Evolutionary conservation across 2,329 filamentous ascomycete species (phyloP).

Genomic region (Pseudocercospora macadamiae): DNA sequence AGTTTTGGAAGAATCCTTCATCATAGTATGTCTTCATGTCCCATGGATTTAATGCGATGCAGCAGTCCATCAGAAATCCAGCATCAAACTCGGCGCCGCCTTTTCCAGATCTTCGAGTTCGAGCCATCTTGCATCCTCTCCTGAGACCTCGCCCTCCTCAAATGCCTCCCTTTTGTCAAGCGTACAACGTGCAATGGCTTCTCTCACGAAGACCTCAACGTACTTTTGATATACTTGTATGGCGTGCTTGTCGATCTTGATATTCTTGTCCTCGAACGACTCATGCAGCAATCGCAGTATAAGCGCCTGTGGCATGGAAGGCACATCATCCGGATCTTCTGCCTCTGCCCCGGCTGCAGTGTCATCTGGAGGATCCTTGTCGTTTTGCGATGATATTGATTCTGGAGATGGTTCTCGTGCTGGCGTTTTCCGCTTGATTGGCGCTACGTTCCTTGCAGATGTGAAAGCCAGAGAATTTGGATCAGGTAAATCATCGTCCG

Average conservation of each 20-base stretch:
- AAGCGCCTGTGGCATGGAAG: slow-evolving; percentile 70
- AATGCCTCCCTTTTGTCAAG: slow-evolving; percentile 62
- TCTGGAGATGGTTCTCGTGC: slow-evolving; percentile 20
- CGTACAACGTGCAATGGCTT: slow-evolving; percentile 79
- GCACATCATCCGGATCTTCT: slow-evolving; percentile 27
- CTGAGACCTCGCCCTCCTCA: slow-evolving; percentile 36
- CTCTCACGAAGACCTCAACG: slow-evolving; percentile 86
- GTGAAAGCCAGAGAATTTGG: background rate
- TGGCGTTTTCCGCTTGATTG: slow-evolving; percentile 18
- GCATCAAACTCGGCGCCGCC: slow-evolving; percentile 77
- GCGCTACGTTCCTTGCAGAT: slow-evolving; percentile 22
- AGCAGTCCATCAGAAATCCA: slow-evolving; percentile 69
- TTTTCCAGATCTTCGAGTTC: slow-evolving; percentile 90
- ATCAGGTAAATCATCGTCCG: slow-evolving; percentile 14
- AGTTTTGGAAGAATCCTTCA: slow-evolving; percentile 15
- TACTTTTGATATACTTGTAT: slow-evolving; percentile 80
- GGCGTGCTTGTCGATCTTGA: slow-evolving; percentile 75
- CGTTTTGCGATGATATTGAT: slow-evolving; percentile 18
- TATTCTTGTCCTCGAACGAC: slow-evolving; percentile 71
- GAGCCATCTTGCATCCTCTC: slow-evolving; percentile 43
- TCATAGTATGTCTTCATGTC: too few relatives aligned
- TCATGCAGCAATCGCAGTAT: slow-evolving; percentile 77
- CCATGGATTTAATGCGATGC: too few relatives aligned
- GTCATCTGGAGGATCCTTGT: slow-evolving; percentile 12
- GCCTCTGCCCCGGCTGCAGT: background rate